Conservation (phyloP, 306 rosid genomes). For the Sophora flavescens region DNA sequence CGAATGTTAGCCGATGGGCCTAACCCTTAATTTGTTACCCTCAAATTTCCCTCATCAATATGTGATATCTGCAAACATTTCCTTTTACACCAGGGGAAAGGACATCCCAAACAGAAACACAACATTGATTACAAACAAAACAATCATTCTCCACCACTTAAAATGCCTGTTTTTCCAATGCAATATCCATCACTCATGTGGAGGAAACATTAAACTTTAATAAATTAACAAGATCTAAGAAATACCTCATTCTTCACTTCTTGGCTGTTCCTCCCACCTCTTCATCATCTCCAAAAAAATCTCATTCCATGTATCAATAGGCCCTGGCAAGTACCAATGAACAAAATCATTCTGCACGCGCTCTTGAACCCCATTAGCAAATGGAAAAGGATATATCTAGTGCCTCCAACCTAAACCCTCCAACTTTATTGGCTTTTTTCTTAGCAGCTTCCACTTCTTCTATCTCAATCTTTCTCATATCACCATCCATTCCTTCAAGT, state of each 20-base stretch:
- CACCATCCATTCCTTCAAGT: too few species aligned
- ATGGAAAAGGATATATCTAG: conserved; percentile 53
- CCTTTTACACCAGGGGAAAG: neutral
- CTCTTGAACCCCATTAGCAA: conserved; percentile 55
- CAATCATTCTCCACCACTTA: neutral
- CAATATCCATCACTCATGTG: conserved; percentile 22
- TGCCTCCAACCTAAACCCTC: too few species aligned
- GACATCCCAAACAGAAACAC: neutral
- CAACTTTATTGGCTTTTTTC: too few species aligned
- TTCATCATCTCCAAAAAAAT: conserved; percentile 54
- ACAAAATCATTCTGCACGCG: conserved; percentile 76
- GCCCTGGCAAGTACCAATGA: conserved; percentile 83
- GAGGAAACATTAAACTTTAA: conserved; percentile 7
- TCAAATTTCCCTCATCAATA: conserved; percentile 34
- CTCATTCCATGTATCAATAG: too few species aligned
- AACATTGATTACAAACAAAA: neutral
- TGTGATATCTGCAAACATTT: neutral
- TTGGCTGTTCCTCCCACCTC: conserved; percentile 48
- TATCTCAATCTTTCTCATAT: too few species aligned
- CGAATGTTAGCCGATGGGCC: too few species aligned
- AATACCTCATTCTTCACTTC: conserved; percentile 36
- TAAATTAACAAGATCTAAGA: neutral
- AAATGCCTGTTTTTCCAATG: conserved; percentile 1
- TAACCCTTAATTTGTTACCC: neutral
- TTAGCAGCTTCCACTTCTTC: too few species aligned